Base-by-base conservation (phyloP, 495 filamentous ascomycete species). In the Penicillium longicatenatum region DNA sequence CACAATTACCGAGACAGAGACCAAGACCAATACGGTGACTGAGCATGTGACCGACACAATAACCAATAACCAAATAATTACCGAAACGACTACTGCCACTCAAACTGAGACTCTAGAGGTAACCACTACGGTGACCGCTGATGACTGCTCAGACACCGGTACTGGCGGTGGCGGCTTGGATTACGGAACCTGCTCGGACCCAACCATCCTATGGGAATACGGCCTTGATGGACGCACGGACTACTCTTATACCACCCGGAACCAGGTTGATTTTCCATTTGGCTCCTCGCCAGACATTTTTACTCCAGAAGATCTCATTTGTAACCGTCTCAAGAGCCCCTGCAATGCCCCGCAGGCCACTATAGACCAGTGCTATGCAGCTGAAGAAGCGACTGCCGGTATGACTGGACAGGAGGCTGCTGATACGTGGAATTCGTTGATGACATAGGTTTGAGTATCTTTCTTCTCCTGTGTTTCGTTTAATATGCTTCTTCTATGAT, bases 291-390 rank as follows among this genome's bases (percentile, higher is more conserved):
- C 81, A 31, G 81, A 79, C 51, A 85, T 86, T 58, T 68, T 68
- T 20, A 71, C 85, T 55, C 81, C 85, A 47, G 75, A 76, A 8
- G 61, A 68, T 57, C 82, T 86, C 66, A 83, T 86, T 61, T 87
- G 84, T 70, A 63, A 72, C 39, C 78, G 79, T 52, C 73, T 87
- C 14, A 51, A 57, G 4, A 77, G 70, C 72, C 72, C 75, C 29
- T 89, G 84, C 65, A 73, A 81, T 55, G 84, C 83, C 17, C 55
- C 66, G 10, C 71, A 66, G 24, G 77, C 63, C 9, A 74, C 80
- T 1, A 71, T 85, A 19, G 57, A 73, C 22, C 67, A 71, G 20
- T 86, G 84, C 70, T 55, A 80, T 24, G 58, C 62, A 26, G 82
- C 75, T 10, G 65, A 77, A 31, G 53, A 69, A 12, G 78, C 79